Evolutionary conservation across 2,329 filamentous ascomycete species (phyloP).

Genomic region (Myriosclerotinia duriaeana): DNA sequence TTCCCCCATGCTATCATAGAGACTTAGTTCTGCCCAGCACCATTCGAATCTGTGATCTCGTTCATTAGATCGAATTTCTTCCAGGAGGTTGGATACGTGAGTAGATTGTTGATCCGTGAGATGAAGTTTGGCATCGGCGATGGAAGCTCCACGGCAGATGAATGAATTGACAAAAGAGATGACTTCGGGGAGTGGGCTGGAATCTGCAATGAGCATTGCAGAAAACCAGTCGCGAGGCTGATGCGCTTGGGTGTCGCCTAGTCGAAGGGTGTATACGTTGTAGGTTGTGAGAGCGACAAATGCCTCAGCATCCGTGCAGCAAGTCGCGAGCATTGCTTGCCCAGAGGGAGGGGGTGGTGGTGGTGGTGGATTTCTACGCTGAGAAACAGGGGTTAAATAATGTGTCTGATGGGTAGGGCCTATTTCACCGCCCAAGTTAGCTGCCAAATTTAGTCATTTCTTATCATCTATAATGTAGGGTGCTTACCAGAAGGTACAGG

Average conservation of each 20-base stretch:
- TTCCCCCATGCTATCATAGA: constrained; percentile 26
- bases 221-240: constrained; percentile 25
- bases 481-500: not conserved
- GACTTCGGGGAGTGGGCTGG: constrained; percentile 10
- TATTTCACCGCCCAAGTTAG: not conserved
- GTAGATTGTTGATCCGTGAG: constrained; percentile 31
- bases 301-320: constrained; percentile 26
- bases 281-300: constrained; percentile 29
- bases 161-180: constrained; percentile 26
- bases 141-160: constrained; percentile 17
- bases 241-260: constrained; percentile 3
- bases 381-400: not conserved
- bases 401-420: not conserved
- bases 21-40: constrained; percentile 31
- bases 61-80: constrained; percentile 28
- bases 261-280: constrained; percentile 31
- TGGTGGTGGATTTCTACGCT: not conserved
- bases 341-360: not conserved
- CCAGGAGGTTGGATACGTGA: constrained; percentile 32
- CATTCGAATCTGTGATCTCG: constrained; percentile 34
- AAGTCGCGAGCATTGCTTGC: constrained; percentile 20
- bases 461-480: not conserved
- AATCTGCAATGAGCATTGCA: constrained; percentile 28
- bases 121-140: constrained; percentile 29
- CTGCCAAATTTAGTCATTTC: not conserved